Evolutionary conservation across 371 early-diverging fungal species (phyloP), one percentile per base, ranked within the genome.

Genomic region (Globomyces sp.): DNA sequence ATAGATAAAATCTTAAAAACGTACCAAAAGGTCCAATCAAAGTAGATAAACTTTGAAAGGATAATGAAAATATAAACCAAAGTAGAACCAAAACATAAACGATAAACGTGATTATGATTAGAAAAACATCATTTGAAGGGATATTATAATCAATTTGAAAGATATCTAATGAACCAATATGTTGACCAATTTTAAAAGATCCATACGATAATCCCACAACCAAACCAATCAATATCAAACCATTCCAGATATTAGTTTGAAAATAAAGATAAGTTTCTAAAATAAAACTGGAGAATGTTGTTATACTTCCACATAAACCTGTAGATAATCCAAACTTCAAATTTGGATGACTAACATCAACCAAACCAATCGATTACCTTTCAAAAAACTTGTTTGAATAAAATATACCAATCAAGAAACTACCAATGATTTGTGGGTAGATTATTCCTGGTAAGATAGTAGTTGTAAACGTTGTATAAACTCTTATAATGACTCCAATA

Each of bases 221-320:
- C 5, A 52, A n/a, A n/a, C 46, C 49, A 52, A 63, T 63, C n/a
- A 63, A 40, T 10, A 43, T 39, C 8, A 63, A 11, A n/a, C 63
- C 63, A 13, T 63, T 63, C 2, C 34, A 63, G 1, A 52, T 13
- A 13, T 63, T 13, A 3, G 51, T 13, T 46, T 43, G 40, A 52
- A 68, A 63, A 11, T 2, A 24, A 24, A 9, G 51, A 51, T 47
- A 68, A 24, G 51, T 43, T 13, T 34, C 52, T 40, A 63, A 8
- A 37, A 52, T 39, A 50, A 63, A 68, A 44, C 65, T 40, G 4
- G 64, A 64, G 53, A 68, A 68, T 4, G 68, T 50, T 8, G 68
- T 68, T 24, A 68, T 68, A 1, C 47, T 40, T 44, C 68, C 68
- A 51, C 68, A 68, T 11, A 68, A 65, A 24, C 68, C 68, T 11